Evolutionary conservation across 2,329 filamentous ascomycete genomes (phyloP).

Genomic region (Hymenoscyphus salicellus): DNA sequence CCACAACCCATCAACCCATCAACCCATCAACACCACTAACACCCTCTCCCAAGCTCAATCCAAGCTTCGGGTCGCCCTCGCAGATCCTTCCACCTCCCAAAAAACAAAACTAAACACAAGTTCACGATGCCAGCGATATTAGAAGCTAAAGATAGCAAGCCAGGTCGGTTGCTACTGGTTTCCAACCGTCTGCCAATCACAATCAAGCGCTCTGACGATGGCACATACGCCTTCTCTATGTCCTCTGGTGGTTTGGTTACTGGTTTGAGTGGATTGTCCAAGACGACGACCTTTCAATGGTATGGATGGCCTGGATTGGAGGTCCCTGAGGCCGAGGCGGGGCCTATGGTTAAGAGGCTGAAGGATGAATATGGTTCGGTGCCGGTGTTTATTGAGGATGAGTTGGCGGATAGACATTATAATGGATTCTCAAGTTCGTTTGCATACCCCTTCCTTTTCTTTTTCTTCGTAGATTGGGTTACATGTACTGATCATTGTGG

Average conservation of each 20-base stretch:
- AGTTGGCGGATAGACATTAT: conserved; percentile 92
- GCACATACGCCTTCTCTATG: conserved; percentile 91
- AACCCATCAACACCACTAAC: background rate
- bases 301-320: conserved; percentile 97
- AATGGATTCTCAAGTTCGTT: conserved; percentile 94
- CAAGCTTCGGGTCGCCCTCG: background rate
- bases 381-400: conserved; percentile 89
- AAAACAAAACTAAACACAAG: background rate
- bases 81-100: background rate
- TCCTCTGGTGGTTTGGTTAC: conserved; percentile 95
- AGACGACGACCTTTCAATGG: conserved; percentile 94
- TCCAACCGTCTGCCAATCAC: conserved; percentile 96
- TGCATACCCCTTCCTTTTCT: background rate
- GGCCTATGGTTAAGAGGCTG: conserved; percentile 70
- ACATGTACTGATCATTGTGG: conserved; percentile 11
- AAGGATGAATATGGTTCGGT: conserved; percentile 86
- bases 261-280: conserved; percentile 84
- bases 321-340: conserved; percentile 79
- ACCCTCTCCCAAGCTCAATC: background rate
- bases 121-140: conserved; percentile 29
- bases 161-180: conserved; percentile 67
- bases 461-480: background rate
- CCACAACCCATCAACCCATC: background rate
- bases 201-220: conserved; percentile 89
- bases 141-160: conserved; percentile 25